These are phyloP conservation scores for Kluyveromyces lactis DNA, from an alignment of 805 yeast genomes.

Conservation along the genomic window DNA sequence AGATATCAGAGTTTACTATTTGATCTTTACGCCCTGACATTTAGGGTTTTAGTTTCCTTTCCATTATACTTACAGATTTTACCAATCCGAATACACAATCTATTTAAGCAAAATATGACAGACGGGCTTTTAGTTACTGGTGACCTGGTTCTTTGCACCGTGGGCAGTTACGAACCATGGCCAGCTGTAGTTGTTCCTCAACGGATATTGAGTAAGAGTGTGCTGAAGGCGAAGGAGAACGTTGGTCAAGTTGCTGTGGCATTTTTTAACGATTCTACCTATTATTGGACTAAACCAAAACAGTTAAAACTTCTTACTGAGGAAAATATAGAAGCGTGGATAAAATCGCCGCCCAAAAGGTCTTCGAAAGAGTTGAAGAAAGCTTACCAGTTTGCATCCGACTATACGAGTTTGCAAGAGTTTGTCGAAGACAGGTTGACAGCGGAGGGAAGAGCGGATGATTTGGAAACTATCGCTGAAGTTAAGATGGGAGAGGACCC, in stretches of 20 bases:
- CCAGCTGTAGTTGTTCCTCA: conserved; percentile 30
- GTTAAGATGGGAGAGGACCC: conserved; percentile 25
- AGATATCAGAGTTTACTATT: no score
- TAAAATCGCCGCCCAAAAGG: conserved; percentile 7
- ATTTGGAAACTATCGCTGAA: conserved; percentile 12
- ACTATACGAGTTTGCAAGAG: conserved; percentile 15
- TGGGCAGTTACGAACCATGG: conserved; percentile 30
- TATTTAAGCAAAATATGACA: conserved; percentile 10
- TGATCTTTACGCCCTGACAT: no score
- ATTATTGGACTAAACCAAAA: conserved; percentile 28
- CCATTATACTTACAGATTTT: no score
- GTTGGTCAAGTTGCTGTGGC: conserved; percentile 22
- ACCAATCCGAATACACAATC: no score
- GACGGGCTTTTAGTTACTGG: conserved; percentile 20
- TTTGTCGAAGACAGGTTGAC: conserved; percentile 19
- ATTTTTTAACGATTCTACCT: conserved; percentile 29
- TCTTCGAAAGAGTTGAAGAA: conserved; percentile 17
- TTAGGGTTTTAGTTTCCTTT: no score
- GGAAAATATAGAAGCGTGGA: conserved; percentile 12
- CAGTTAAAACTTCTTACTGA: conserved; percentile 14
- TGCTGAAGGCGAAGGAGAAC: conserved; percentile 16
- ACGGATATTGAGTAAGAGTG: conserved; percentile 23
- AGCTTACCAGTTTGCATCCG: conserved; percentile 25
- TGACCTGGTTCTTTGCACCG: conserved; percentile 28
- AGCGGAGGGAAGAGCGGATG: conserved; percentile 18